phyloP scores from a whole-genome alignment of 345 rosid species.

The Clausena lansium region DNA sequence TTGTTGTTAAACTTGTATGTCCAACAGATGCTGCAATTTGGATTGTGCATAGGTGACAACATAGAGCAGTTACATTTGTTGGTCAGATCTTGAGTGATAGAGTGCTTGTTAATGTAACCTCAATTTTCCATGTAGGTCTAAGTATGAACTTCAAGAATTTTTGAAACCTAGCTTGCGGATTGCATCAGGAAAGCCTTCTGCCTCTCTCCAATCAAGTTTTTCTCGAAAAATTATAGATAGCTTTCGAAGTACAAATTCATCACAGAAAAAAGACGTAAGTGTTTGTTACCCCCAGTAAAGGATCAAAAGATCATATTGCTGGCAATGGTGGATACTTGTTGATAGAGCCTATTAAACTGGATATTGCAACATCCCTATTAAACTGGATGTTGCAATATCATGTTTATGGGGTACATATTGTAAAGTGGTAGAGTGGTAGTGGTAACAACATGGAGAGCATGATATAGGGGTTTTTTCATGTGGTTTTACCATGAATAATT shows the following conservation, averaged over 20 bases:
- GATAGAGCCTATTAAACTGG: neutral
- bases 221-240: slow-evolving; percentile 66
- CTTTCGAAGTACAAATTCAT: slow-evolving; percentile 53
- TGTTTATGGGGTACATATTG: neutral
- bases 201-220: slow-evolving; percentile 48
- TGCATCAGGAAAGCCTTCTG: slow-evolving; percentile 44
- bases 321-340: neutral
- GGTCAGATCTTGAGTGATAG: slow-evolving; percentile 11
- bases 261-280: slow-evolving; percentile 49
- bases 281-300: neutral
- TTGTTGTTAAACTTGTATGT: neutral
- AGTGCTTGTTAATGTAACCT: slow-evolving; percentile 17
- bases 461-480: neutral
- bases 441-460: neutral
- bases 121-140: slow-evolving; percentile 55
- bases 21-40: neutral
- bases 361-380: neutral
- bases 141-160: slow-evolving; percentile 94
- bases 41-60: slow-evolving; percentile 1
- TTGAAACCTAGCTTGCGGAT: slow-evolving; percentile 88
- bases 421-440: neutral
- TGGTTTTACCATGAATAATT: slow-evolving; percentile 13
- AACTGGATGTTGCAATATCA: neutral
- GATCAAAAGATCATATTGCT: slow-evolving; percentile 9
- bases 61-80: neutral